Base-by-base conservation (phyloP, 768 basidiomycete species). In the Pseudohyphozyma bogoriensis region DNA sequence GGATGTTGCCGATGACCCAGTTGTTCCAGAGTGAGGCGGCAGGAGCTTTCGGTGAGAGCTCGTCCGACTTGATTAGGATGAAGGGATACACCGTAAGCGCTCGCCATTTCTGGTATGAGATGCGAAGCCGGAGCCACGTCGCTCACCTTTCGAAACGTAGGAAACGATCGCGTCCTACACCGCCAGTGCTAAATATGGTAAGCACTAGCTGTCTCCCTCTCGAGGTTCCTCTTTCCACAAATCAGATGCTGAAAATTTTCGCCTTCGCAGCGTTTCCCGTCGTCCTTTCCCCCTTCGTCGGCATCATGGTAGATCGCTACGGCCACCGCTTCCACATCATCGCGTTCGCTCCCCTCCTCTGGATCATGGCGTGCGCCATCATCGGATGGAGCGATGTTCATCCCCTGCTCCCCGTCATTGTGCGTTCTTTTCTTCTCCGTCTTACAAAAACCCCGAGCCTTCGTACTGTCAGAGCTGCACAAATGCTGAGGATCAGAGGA, bases 271-370 rank as follows among this genome's bases (percentile, higher is more conserved):
- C 20, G 22, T 44, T 44, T 24, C 42, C 42, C 20, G 22, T 44
- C 42, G 22, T 44, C 35, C 20, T 51, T 13, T 35, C 35, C 29
- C 33, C 33, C 35, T 10, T 51, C 13, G 18, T 33, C 24, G 51
- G 51, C 35, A 24, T 31, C 33, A 13, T 24, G 8, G 24, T 51
- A 22, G 51, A 51, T 35, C 22, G 33, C 35, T 51, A 36, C n/a
- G 51, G 51, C n/a, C 26, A 33, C 35, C 51, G 51, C 29, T 32
- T 51, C 9, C 51, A 51, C 51, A 33, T 51, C 35, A 51, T 51
- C 51, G 51, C 51, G n/a, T 33, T 51, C 13, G 15, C 35, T 6
- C 32, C 51, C n/a, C 20, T 51, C 12, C 35, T 36, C 8, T 51
- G 51, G 51, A 36, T 51, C 12, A n/a, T 37, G 12, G 28, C 33